Evolutionary conservation across 202 grass and related monocot genomes (phyloP), one percentile per base, ranked within the genome.

Genomic region (Elaeis oleifera): DNA sequence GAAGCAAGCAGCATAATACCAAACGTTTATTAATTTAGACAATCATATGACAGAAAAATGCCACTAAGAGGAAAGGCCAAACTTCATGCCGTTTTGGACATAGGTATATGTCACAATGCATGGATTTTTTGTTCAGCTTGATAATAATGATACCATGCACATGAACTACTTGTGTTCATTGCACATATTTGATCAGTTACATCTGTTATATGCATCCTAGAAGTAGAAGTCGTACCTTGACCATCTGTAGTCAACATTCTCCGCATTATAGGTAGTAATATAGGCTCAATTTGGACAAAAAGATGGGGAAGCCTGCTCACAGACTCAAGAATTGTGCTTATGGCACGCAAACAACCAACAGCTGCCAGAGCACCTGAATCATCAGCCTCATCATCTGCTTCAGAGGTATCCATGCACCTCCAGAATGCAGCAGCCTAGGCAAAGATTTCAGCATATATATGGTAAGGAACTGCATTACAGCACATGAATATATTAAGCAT

Each of bases 281-380:
- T 84, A 51, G 82, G 79, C 54, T 95, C 90, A 27, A 95, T 83
- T 83, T 84, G 79, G 22, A 69, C 63, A 76, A 95, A 95, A 53
- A 95, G 82, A 54, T 89, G 85, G 48, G 90, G 85, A 23, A 95
- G 85, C 32, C 90, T 89, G 82, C 85, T 89, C 55, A 95, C 44
- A 13, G 90, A 95, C 63, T 95, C 90, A 14, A 95, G 90, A 16
- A 95, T 95, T 77, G 90, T 89, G 82, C 85, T 86, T 77, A 95
- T 89, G 9, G 85, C 90, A 66, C 90, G 79, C 64, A 95, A 84
- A 57, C 90, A 95, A 53, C 90, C 90, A 67, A 89, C 82, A 66
- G 90, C 90, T 57, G 90, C 90, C 68, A 95, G 75, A 76, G 90
- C 90, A 80, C 85, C 90, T 53, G 85, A 84, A 69, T 95, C 90